phyloP scores from a whole-genome alignment of 345 rosid species.

The Sisymbrium irio region DNA sequence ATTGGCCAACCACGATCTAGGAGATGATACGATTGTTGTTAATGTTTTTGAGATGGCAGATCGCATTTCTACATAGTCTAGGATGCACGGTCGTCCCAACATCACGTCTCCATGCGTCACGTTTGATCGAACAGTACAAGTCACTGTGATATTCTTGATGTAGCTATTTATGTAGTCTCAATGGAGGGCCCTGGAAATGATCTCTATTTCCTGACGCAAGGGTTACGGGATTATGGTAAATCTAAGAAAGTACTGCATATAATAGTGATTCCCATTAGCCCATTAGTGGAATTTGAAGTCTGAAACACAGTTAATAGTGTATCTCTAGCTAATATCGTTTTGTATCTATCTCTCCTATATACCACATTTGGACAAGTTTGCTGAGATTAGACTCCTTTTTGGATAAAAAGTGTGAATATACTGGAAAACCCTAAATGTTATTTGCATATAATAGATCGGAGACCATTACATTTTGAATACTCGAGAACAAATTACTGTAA shows the following conservation, averaged over 20 bases:
- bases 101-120: constrained; percentile 91
- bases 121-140: constrained; percentile 86
- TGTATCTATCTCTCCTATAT: background rate
- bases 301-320: background rate
- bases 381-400: background rate
- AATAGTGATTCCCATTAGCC: background rate
- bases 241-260: background rate
- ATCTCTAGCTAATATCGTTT: background rate
- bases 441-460: background rate
- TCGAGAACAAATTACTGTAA: background rate
- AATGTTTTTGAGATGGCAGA: constrained; percentile 38
- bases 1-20: background rate
- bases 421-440: background rate
- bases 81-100: constrained; percentile 80
- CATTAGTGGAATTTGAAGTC: background rate
- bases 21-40: background rate
- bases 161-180: background rate
- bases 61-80: constrained; percentile 65
- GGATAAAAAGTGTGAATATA: background rate
- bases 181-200: background rate
- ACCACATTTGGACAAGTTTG: background rate
- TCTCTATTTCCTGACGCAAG: constrained; percentile 4
- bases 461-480: background rate
- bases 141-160: constrained; percentile 46
- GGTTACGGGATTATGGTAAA: background rate